Evolutionary conservation across 768 basidiomycete species (phyloP).

Genomic region (Coprinopsis strossmayeri): DNA sequence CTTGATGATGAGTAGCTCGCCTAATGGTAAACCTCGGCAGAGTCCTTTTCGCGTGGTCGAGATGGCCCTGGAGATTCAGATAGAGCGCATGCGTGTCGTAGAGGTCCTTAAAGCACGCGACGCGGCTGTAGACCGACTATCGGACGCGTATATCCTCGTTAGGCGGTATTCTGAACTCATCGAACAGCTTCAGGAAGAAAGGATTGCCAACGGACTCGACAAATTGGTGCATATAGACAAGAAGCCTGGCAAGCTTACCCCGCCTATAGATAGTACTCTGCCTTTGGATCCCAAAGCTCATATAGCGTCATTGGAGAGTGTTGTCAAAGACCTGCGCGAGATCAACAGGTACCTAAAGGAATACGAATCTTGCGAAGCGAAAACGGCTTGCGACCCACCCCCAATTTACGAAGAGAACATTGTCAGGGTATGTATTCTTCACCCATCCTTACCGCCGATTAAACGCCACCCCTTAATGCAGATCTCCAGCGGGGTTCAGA

Average conservation of each 20-base stretch:
- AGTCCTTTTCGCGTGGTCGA: not conserved
- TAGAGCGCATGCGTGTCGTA: constrained; percentile 42
- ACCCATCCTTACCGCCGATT: not conserved
- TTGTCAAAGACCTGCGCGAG: constrained; percentile 31
- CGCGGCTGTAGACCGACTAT: constrained; percentile 48
- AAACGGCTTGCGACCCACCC: constrained; percentile 25
- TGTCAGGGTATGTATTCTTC: constrained; percentile 20
- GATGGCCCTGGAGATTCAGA: constrained; percentile 46
- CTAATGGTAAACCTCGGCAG: too few relatives aligned
- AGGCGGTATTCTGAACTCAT: constrained; percentile 53
- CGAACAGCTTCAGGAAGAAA: constrained; percentile 37
- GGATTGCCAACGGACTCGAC: constrained; percentile 17
- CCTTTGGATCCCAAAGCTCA: constrained; percentile 25
- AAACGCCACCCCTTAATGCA: constrained; percentile 6
- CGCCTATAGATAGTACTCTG: not conserved
- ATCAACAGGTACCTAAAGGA: constrained; percentile 27
- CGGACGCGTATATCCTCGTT: constrained; percentile 53
- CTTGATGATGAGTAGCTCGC: too few relatives aligned
- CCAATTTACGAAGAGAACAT: constrained; percentile 30
- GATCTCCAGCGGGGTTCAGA: constrained; percentile 11
- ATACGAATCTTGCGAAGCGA: constrained; percentile 15
- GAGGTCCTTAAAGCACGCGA: constrained; percentile 64
- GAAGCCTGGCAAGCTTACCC: not conserved
- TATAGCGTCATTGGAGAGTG: constrained; percentile 29
- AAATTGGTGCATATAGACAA: constrained; percentile 2